Conservation (phyloP, 2,329 filamentous ascomycete species). For the Curvularia lunata region DNA sequence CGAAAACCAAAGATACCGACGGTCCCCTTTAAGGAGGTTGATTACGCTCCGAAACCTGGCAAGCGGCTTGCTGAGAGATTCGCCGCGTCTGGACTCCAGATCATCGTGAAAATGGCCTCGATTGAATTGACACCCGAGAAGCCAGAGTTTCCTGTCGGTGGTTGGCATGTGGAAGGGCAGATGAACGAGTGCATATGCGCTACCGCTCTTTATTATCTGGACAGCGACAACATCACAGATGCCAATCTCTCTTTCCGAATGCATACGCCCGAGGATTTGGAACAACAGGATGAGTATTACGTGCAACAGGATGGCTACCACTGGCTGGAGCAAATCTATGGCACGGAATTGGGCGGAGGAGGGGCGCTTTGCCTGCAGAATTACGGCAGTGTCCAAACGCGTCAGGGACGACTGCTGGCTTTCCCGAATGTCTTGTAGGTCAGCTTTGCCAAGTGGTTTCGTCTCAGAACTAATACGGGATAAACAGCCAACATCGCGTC, state of each 20-base stretch:
- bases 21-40: conserved; percentile 17
- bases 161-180: conserved; percentile 59
- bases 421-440: conserved; percentile 58
- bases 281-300: not conserved
- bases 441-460: too few species aligned
- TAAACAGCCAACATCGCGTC: conserved; percentile 29
- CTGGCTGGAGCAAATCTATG: conserved; percentile 28
- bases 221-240: conserved; percentile 64
- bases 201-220: conserved; percentile 68
- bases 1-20: conserved; percentile 27
- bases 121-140: conserved; percentile 66
- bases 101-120: conserved; percentile 68
- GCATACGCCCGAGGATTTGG: conserved; percentile 18
- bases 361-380: conserved; percentile 44
- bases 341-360: conserved; percentile 12
- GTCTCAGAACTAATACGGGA: not conserved
- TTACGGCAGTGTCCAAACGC: conserved; percentile 54
- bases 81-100: conserved; percentile 54
- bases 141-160: conserved; percentile 60
- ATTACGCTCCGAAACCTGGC: conserved; percentile 20
- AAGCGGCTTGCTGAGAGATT: conserved; percentile 23
- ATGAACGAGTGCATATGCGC: conserved; percentile 69
- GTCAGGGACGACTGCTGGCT: conserved; percentile 58
- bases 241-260: conserved; percentile 32
- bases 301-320: conserved; percentile 21